A percentile compares a stretch with the other conserved stretches of the same genome.
Evolutionary conservation across 331 rosid species (phyloP).

Genomic region (Rosa hybrid): DNA sequence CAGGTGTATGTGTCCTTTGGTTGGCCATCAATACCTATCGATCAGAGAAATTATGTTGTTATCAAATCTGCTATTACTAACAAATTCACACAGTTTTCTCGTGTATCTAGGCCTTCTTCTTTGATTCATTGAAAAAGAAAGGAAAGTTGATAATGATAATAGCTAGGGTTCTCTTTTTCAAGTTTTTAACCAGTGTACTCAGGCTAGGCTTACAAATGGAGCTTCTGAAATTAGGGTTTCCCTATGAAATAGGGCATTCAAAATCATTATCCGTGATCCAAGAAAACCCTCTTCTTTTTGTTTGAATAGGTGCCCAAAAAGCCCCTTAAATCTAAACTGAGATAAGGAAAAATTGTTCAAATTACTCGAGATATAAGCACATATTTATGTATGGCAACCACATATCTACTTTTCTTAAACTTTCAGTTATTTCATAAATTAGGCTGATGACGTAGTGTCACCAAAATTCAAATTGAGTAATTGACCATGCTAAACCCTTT

Average conservation of each 20-base stretch:
- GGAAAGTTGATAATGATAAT: conserved; percentile 3
- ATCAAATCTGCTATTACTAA: conserved; percentile 9
- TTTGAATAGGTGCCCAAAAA: no score
- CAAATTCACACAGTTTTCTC: conserved; percentile 20
- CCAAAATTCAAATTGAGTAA: not conserved
- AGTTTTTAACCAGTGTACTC: not conserved
- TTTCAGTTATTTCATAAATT: conserved; percentile 9
- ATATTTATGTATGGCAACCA: not conserved
- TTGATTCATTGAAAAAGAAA: conserved; percentile 11
- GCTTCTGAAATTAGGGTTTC: conserved; percentile 9
- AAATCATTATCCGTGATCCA: conserved; percentile 15
- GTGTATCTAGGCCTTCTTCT: conserved; percentile 17
- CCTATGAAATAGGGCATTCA: conserved; percentile 16
- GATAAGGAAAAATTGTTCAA: no score
- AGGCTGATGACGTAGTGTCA: not conserved
- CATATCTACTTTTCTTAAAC: not conserved
- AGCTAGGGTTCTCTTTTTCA: not conserved
- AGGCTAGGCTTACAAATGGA: not conserved
- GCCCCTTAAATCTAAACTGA: no score
- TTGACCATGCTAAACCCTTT: conserved; percentile 9
- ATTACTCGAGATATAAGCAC: not conserved
- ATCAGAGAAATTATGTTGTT: conserved; percentile 19
- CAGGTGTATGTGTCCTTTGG: conserved; percentile 2
- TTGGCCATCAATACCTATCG: conserved; percentile 20
- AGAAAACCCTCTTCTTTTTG: not conserved